Conservation (phyloP, 495 filamentous ascomycete species). For the Clohesyomyces aquaticus region DNA sequence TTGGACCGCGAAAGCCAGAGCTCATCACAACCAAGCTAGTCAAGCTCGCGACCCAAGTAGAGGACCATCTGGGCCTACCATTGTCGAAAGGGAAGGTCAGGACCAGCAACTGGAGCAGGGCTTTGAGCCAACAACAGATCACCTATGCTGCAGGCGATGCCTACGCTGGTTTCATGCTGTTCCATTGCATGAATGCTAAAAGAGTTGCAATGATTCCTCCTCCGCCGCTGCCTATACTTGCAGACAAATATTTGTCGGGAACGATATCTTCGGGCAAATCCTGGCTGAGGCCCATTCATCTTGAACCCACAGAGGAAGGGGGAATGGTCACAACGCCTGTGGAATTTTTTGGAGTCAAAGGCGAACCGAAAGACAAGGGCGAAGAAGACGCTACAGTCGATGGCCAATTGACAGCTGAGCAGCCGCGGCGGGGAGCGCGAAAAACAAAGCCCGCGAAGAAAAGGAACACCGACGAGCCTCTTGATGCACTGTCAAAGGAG, state of each 20-base stretch:
- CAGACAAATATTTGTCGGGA: conserved; percentile 62
- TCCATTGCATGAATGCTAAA: conserved; percentile 67
- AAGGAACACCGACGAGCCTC: conserved; percentile 6
- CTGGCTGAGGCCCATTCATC: too few relatives aligned
- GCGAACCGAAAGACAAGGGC: conserved; percentile 1
- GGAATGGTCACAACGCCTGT: neutral
- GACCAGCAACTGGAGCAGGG: conserved; percentile 69
- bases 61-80: conserved; percentile 74
- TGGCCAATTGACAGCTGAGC: neutral
- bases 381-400: neutral
- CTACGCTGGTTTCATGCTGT: conserved; percentile 78
- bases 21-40: conserved; percentile 69
- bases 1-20: conserved; percentile 53
- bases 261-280: neutral
- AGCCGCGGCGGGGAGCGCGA: neutral
- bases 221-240: conserved; percentile 69
- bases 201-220: conserved; percentile 64
- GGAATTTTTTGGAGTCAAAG: conserved; percentile 4
- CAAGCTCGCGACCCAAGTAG: conserved; percentile 66
- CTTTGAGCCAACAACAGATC: conserved; percentile 67
- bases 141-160: conserved; percentile 82
- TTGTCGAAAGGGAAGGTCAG: conserved; percentile 70
- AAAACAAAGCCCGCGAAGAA: neutral
- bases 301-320: conserved; percentile 1
- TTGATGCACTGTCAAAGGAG: conserved; percentile 5